Conservation (phyloP, 768 basidiomycete genomes). For the Panaeolus cyanescens region DNA sequence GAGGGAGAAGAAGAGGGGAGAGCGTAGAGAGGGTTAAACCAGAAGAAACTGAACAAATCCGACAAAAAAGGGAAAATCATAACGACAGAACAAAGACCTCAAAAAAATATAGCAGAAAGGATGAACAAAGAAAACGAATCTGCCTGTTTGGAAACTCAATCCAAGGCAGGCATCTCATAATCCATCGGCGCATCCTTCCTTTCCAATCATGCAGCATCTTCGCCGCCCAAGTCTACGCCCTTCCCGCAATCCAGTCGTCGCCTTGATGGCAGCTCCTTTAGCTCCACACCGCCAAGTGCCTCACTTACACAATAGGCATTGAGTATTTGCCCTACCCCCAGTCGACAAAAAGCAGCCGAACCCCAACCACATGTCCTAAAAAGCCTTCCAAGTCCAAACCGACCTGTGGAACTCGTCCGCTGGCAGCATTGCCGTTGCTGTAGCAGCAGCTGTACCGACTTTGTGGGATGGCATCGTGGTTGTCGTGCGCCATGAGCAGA, state of each 20-base stretch:
- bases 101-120: no score
- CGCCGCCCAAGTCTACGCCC: conserved; percentile 64
- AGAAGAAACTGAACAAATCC: no score
- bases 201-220: conserved; percentile 67
- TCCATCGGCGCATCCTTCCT: conserved; percentile 77
- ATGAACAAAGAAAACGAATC: no score
- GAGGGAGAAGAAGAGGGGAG: no score
- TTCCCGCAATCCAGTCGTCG: conserved; percentile 63
- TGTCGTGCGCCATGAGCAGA: conserved; percentile 50
- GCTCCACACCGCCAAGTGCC: conserved; percentile 33
- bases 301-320: background rate
- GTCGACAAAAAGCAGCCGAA: conserved; percentile 56
- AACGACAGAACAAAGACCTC: no score
- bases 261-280: conserved; percentile 63
- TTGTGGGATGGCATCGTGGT: conserved; percentile 60
- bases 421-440: conserved; percentile 45
- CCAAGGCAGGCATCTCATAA: conserved; percentile 58
- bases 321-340: background rate
- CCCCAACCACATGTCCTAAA: conserved; percentile 74
- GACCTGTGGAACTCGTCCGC: no score
- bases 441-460: conserved; percentile 54
- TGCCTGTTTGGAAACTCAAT: conserved; percentile 8
- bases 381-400: conserved; percentile 65
- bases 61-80: no score
- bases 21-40: no score